phyloP scores from a whole-genome alignment of 306 rosid species.

The Leucaena leucocephala region DNA sequence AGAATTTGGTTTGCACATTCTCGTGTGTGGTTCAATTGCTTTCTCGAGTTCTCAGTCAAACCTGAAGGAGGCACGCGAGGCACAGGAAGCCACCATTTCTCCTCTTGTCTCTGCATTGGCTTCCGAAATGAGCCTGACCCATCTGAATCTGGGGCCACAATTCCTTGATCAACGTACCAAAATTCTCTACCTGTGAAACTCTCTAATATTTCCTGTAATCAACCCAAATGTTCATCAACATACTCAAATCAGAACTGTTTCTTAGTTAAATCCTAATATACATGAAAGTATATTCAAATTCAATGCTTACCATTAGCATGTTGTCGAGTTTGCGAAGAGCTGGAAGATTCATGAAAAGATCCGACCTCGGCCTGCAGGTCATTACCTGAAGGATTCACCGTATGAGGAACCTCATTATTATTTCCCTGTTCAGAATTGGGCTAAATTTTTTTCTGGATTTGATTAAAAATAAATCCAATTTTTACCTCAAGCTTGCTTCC shows the following conservation, averaged over 20 bases:
- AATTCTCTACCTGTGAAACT: constrained; percentile 67
- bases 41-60: constrained; percentile 72
- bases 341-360: constrained; percentile 88
- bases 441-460: not conserved
- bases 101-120: constrained; percentile 81
- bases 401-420: constrained; percentile 48
- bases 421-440: not conserved
- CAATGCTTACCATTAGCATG: constrained; percentile 83
- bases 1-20: constrained; percentile 82
- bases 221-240: not conserved
- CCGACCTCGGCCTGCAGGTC: constrained; percentile 92
- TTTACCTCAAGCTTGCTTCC: constrained; percentile 86
- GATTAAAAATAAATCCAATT: not conserved
- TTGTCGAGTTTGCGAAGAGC: constrained; percentile 91
- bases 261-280: not conserved
- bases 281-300: constrained; percentile 1
- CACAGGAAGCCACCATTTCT: constrained; percentile 98
- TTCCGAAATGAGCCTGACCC: constrained; percentile 84
- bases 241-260: not conserved
- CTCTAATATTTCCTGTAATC: constrained; percentile 73
- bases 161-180: constrained; percentile 98
- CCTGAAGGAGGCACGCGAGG: constrained; percentile 87
- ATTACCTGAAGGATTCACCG: constrained; percentile 60
- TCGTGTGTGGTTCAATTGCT: constrained; percentile 75
- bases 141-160: constrained; percentile 67